Base-by-base conservation (phyloP, 345 rosid species). In the Salix viminalis region DNA sequence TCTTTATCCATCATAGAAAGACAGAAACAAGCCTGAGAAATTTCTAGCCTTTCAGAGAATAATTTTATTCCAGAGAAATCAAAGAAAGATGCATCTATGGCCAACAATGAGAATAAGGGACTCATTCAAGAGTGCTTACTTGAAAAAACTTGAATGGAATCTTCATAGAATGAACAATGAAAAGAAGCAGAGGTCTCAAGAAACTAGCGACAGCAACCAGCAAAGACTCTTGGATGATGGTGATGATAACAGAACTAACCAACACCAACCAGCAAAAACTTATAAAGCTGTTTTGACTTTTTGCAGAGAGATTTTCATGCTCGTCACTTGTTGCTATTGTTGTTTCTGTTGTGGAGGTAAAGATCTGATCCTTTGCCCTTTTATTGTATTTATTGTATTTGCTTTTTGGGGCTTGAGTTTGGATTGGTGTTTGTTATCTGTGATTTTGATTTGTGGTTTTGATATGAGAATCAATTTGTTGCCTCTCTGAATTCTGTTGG, bases 291-390 rank as follows among this genome's bases (percentile, higher is more conserved):
- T 34, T 62, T 19, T 42, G 70, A 32, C 84, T 48, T 75, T 85
- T 48, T 75, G 77, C 77, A 71, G 84, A 37, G 90, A 86, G 76
- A 62, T 79, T 5, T 69, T 83, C 72, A 71, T 81, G 80, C 75
- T 88, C 66, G 68, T 82, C 71, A 80, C 87, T 76, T 89, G 90
- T 81, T 88, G 86, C 77, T 86, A 83, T 79, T 85, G 90, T 48
- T 88, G 90, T 71, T 86, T 85, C 86, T 83, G 89, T 80, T 83
- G 83, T 74, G 96, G 88, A 87, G 93, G 91, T 89, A 60, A 70
- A 34, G 3, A 9, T 39, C 24, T 36, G 11, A 24, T 64, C 23
- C 34, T 44, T 71, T 56, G 69, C 12, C 54, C 23, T 30, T 9
- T 5, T 12, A 34, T 42, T 28, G 28, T 46, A 0, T 23, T 62